These are phyloP conservation scores for Flaveria sonorensis DNA, from an alignment of 129 eudicot species.

Conservation along the genomic window DNA sequence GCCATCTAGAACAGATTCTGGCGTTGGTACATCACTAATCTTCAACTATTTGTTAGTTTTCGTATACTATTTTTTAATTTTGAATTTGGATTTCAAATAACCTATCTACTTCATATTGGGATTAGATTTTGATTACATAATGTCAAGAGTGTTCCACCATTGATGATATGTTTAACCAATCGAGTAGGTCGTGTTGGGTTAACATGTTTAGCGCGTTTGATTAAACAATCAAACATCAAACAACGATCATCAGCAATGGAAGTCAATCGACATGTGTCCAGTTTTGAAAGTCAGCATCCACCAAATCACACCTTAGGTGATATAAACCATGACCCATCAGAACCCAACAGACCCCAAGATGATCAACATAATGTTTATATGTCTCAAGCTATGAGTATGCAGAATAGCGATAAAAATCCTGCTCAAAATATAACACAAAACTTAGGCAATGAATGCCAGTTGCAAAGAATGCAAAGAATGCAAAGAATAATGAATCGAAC, in stretches of 20 bases:
- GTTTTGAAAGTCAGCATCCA: constrained; percentile 50
- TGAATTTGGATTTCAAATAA: constrained; percentile 6
- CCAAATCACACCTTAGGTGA: constrained; percentile 40
- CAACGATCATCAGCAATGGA: constrained; percentile 5
- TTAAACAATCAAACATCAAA: too few species aligned
- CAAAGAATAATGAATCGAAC: constrained; percentile 41
- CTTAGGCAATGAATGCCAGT: constrained; percentile 39
- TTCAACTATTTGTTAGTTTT: neutral
- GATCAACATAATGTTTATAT: constrained; percentile 41
- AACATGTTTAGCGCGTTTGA: too few species aligned
- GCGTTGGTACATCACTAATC: constrained; percentile 31
- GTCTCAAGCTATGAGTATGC: constrained; percentile 47
- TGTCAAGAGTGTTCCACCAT: too few species aligned
- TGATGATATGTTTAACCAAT: too few species aligned
- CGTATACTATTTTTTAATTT: neutral
- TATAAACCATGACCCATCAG: constrained; percentile 28
- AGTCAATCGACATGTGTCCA: constrained; percentile 45
- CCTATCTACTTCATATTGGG: neutral
- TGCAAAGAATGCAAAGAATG: constrained; percentile 26
- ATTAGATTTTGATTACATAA: too few species aligned
- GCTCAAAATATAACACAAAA: constrained; percentile 40
- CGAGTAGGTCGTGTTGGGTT: too few species aligned
- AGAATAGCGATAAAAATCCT: constrained; percentile 40
- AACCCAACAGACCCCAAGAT: constrained; percentile 37
- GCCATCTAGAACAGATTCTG: constrained; percentile 54